Percentiles rank a stretch among this genome's conserved stretches.
These are phyloP conservation scores for Corymbia calophylla DNA, from an alignment of 441 rosid genomes.

Conservation along the genomic window DNA sequence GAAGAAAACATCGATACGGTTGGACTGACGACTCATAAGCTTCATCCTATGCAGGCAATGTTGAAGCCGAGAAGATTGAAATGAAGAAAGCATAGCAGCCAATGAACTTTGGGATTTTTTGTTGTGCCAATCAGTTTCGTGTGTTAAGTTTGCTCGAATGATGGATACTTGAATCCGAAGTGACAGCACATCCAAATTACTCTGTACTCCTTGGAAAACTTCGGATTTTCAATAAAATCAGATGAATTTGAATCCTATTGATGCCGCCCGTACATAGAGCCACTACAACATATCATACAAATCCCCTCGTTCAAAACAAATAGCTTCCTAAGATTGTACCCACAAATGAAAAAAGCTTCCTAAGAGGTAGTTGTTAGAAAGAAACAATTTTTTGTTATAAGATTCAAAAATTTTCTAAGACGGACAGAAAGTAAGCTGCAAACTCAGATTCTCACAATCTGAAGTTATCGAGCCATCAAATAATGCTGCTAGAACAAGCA, in stretches of 20 bases:
- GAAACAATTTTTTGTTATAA: background rate
- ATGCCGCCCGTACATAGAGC: background rate
- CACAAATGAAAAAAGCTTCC: background rate
- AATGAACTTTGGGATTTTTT: background rate
- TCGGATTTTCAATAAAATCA: background rate
- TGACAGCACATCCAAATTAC: background rate
- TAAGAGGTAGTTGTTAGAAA: background rate
- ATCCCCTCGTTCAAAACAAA: background rate
- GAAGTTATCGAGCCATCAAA: background rate
- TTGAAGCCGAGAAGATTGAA: slow-evolving; percentile 38
- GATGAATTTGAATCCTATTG: background rate
- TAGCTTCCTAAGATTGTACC: background rate
- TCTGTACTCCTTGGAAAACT: background rate
- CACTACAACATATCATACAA: background rate
- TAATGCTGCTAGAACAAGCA: background rate
- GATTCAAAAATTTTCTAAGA: background rate
- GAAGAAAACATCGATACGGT: slow-evolving; percentile 56
- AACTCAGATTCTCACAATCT: background rate
- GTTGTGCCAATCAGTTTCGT: background rate
- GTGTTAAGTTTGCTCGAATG: background rate
- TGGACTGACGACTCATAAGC: slow-evolving; percentile 67
- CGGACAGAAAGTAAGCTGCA: background rate
- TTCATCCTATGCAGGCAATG: slow-evolving; percentile 51
- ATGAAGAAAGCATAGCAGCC: background rate
- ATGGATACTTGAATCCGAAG: background rate